Base-by-base conservation (phyloP, 768 basidiomycete genomes). In the Hemileccinum rubropunctum region DNA sequence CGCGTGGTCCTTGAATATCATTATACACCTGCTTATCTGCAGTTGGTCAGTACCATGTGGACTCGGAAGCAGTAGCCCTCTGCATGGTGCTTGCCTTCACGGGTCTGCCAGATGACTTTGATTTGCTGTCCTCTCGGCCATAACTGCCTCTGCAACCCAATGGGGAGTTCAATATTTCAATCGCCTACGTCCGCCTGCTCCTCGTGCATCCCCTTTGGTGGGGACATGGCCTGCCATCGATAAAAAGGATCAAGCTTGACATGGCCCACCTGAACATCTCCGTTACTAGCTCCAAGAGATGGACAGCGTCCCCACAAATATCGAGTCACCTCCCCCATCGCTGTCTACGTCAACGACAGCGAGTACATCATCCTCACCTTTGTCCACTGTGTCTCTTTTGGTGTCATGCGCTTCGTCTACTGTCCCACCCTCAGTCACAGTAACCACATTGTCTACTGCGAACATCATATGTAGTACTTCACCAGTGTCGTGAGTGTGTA, bases 1-100 rank as follows among this genome's bases (percentile, higher is more conserved):
- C 37, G 11, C 28, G 30, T 50, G 41, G 36, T 50, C 47, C 27
- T 17, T 41, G 47, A 37, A 23, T 44, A 41, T 30, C 42, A 41
- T 53, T 15, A 42, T 37, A 11, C 47, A 27, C 32, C 30, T 28
- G 14, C 27, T 18, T 42, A 13, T 30, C 47, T 27, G 20, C 12
- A 39, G 33, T 38, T 23, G 27, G 32, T 30, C n/a, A 5, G 44
- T 34, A 20, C 18, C 32, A 27, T 35, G 37, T 48, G 51, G n/a
- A n/a, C n/a, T n/a, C n/a, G n/a, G 26, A 21, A 23, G 38, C 8
- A 23, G 10, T 40, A 4, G 18, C 32, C 28, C 20, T 39, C 28
- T 21, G 20, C 30, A 41, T 46, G 41, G 42, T 43, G n/a, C 42
- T 37, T 38, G 34, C 30, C 34, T 42, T 43, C 12, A 38, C 23